Conservation (phyloP, 177 flowering plant species). For the Vitis hybrid region DNA sequence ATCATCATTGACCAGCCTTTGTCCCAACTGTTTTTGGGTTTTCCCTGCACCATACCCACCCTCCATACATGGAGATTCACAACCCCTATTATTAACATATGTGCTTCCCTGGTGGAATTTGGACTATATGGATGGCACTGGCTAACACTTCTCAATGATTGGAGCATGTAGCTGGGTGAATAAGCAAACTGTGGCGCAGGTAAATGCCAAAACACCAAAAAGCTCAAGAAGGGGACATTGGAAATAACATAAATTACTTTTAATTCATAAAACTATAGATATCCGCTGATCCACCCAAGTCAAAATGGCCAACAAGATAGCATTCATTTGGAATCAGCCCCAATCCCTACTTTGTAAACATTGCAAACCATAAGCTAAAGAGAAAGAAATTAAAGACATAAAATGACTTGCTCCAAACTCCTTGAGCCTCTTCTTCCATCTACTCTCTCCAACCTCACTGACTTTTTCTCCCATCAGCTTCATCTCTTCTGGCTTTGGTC, state of each 20-base stretch:
- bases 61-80: neutral
- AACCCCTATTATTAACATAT: neutral
- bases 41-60: neutral
- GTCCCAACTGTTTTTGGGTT: slow-evolving; percentile 5
- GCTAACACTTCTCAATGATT: too few species aligned
- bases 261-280: slow-evolving; percentile 5
- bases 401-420: neutral
- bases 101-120: neutral
- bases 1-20: slow-evolving; percentile 3
- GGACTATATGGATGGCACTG: too few species aligned
- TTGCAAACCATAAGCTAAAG: neutral
- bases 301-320: neutral
- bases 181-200: neutral
- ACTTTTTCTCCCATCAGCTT: neutral
- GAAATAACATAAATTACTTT: slow-evolving; percentile 3
- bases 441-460: neutral
- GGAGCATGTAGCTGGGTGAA: too few species aligned
- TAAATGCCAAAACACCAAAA: neutral
- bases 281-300: slow-evolving; percentile 1
- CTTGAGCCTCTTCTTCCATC: neutral
- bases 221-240: neutral
- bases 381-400: neutral
- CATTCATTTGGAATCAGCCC: neutral
- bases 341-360: neutral
- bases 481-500: neutral